Evolutionary conservation across 2,329 filamentous ascomycete species (phyloP).

Genomic region (Calonectria fujianensis): DNA sequence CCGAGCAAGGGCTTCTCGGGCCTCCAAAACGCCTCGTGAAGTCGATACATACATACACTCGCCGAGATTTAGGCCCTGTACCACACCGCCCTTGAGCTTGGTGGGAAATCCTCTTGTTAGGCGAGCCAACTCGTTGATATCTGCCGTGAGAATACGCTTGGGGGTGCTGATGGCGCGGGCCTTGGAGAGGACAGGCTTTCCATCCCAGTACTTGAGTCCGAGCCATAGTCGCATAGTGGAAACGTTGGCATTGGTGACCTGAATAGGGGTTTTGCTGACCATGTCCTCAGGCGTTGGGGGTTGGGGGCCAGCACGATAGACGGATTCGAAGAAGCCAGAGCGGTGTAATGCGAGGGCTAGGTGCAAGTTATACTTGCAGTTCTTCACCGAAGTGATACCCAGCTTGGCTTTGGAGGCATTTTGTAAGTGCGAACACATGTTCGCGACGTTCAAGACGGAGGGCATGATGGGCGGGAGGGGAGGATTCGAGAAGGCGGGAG

Average conservation of each 20-base stretch:
- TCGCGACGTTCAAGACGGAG: constrained; percentile 80
- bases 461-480: constrained; percentile 57
- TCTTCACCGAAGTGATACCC: constrained; percentile 87
- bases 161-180: constrained; percentile 83
- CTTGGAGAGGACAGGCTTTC: constrained; percentile 83
- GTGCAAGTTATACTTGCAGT: constrained; percentile 86
- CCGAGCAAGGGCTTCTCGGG: constrained; percentile 86
- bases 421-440: constrained; percentile 93
- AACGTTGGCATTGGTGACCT: constrained; percentile 81
- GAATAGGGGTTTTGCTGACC: constrained; percentile 69
- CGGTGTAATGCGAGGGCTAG: constrained; percentile 87
- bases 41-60: constrained; percentile 90
- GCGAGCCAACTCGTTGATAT: constrained; percentile 75
- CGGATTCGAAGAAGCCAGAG: constrained; percentile 86
- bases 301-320: constrained; percentile 81
- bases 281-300: constrained; percentile 70
- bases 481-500: constrained; percentile 14
- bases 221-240: constrained; percentile 88
- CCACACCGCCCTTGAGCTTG: constrained; percentile 75
- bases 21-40: constrained; percentile 85
- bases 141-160: constrained; percentile 81
- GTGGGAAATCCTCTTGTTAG: constrained; percentile 82
- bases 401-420: constrained; percentile 91
- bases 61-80: constrained; percentile 85
- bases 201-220: constrained; percentile 92